phyloP scores from a whole-genome alignment of 495 filamentous ascomycete genomes.

The Annulohypoxylon maeteangense region DNA sequence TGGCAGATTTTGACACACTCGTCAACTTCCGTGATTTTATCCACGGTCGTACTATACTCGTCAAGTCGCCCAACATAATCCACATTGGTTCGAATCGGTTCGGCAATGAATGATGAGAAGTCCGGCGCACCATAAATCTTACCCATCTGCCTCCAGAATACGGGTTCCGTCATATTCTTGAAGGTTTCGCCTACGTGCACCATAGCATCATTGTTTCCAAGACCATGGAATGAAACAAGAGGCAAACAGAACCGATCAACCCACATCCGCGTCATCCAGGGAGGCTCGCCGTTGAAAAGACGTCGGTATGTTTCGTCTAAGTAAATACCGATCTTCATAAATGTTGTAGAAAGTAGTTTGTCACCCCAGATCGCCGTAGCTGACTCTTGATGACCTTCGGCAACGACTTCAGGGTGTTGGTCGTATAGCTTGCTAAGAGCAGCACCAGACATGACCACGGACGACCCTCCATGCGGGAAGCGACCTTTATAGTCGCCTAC shows the following conservation, averaged over 20 bases:
- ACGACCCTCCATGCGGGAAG: slow-evolving; percentile 62
- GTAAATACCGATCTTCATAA: slow-evolving; percentile 54
- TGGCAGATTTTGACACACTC: slow-evolving; percentile 50
- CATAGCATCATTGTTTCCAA: slow-evolving; percentile 50
- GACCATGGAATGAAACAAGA: slow-evolving; percentile 54
- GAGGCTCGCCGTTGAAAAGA: slow-evolving; percentile 60
- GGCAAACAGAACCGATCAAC: slow-evolving; percentile 55
- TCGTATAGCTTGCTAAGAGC: slow-evolving; percentile 52
- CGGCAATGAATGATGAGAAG: slow-evolving; percentile 46
- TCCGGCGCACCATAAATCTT: slow-evolving; percentile 49
- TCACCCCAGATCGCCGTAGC: slow-evolving; percentile 57
- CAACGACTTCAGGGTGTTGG: slow-evolving; percentile 46
- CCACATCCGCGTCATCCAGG: slow-evolving; percentile 53
- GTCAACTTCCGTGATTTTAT: slow-evolving; percentile 44
- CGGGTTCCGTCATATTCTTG: slow-evolving; percentile 44
- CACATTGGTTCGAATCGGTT: slow-evolving; percentile 45
- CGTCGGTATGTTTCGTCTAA: slow-evolving; percentile 57
- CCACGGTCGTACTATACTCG: slow-evolving; percentile 47
- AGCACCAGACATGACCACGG: slow-evolving; percentile 56
- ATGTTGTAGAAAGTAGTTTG: slow-evolving; percentile 53
- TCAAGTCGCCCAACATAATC: slow-evolving; percentile 54
- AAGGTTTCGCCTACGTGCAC: slow-evolving; percentile 51
- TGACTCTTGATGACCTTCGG: slow-evolving; percentile 49
- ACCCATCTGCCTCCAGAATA: slow-evolving; percentile 55
- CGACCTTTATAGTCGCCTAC: slow-evolving; percentile 59